These are phyloP conservation scores for Tilletia walkeri DNA, from an alignment of 1,284 basidiomycete genomes.

Conservation along the genomic window DNA sequence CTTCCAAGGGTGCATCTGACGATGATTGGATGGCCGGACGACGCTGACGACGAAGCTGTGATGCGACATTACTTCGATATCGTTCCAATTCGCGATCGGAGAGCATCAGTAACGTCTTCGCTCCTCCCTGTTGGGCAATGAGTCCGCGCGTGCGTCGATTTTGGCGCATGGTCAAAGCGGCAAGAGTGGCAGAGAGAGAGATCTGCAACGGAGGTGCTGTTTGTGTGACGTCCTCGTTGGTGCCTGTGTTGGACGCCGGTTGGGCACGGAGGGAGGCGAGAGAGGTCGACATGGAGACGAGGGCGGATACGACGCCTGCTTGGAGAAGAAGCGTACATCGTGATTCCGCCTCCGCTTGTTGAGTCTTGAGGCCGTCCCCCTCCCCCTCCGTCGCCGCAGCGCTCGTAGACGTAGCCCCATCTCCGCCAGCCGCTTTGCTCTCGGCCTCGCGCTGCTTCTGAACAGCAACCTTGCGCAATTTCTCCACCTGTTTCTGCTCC, in stretches of 20 bases:
- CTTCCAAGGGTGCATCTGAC: background rate
- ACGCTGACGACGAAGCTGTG: no score
- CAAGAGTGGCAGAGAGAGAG: slow-evolving; percentile 28
- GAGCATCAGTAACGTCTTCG: slow-evolving; percentile 68
- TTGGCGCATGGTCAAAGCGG: slow-evolving; percentile 52
- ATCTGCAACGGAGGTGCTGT: slow-evolving; percentile 25
- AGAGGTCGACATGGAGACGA: slow-evolving; percentile 29
- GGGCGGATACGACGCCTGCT: slow-evolving; percentile 32
- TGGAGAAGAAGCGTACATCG: slow-evolving; percentile 34
- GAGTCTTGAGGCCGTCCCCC: slow-evolving; percentile 26
- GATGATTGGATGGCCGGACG: background rate
- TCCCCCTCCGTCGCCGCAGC: slow-evolving; percentile 15
- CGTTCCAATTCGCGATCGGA: slow-evolving; percentile 7
- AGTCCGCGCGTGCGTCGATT: slow-evolving; percentile 73
- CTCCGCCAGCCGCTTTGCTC: background rate
- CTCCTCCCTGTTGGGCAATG: slow-evolving; percentile 79
- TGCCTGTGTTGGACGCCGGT: no score
- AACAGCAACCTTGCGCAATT: slow-evolving; percentile 29
- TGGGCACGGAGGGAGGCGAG: background rate
- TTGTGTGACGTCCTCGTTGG: slow-evolving; percentile 11
- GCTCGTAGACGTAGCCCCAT: background rate
- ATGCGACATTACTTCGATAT: background rate
- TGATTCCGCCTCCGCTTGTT: slow-evolving; percentile 19
- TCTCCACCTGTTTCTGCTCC: slow-evolving; percentile 41
- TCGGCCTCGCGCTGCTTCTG: slow-evolving; percentile 3